These are phyloP conservation scores for Chrysoporthe deuterocubensis DNA, from an alignment of 2,329 filamentous ascomycete genomes.

Conservation along the genomic window DNA sequence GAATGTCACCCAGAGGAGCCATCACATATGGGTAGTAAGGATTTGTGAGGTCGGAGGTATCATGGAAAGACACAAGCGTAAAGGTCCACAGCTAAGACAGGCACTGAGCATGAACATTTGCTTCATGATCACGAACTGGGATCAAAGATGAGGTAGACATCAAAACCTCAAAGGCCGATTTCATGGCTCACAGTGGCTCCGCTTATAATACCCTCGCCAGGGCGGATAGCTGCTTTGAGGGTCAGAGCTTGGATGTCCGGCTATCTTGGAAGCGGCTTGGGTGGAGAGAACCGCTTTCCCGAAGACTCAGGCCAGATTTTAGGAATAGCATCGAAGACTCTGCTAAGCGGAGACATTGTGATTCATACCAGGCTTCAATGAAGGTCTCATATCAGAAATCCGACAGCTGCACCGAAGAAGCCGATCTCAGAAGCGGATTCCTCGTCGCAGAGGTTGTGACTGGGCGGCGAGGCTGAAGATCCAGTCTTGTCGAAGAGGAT, in stretches of 20 bases:
- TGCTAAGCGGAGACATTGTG: no score
- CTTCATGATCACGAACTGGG: not conserved
- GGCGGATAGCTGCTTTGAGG: not conserved
- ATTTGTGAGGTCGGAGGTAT: not conserved
- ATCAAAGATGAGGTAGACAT: not conserved
- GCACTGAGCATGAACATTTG: not conserved
- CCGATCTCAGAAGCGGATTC: not conserved
- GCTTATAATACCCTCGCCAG: not conserved
- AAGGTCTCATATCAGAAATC: no score
- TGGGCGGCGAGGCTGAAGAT: not conserved
- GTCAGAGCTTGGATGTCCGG: not conserved
- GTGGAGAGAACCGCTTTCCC: not conserved
- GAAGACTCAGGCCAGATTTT: not conserved
- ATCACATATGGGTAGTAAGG: not conserved
- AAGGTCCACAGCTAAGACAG: not conserved
- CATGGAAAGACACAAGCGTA: not conserved
- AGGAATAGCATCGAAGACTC: no score
- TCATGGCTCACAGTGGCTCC: not conserved
- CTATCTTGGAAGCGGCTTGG: not conserved
- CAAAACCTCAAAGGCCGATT: not conserved
- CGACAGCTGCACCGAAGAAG: not conserved
- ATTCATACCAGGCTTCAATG: no score
- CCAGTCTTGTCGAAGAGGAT: not conserved
- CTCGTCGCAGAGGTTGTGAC: not conserved
- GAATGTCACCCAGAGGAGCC: constrained; percentile 10